These are phyloP conservation scores for Coemansia sp. DNA, from an alignment of 192 early-diverging fungal species.

Conservation along the genomic window DNA sequence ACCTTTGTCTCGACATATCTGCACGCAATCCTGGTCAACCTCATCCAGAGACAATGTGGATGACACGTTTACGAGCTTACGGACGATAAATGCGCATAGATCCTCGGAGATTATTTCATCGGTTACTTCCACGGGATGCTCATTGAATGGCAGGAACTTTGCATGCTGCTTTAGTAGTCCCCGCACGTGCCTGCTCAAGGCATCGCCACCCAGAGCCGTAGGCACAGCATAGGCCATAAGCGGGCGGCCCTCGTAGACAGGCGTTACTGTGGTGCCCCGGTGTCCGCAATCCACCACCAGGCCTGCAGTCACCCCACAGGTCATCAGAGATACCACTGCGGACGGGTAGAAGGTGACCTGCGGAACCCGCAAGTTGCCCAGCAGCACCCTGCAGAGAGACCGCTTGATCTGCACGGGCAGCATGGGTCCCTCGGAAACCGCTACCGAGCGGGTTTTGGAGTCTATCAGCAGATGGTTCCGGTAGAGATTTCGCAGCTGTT, in stretches of 20 bases:
- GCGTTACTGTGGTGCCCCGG: constrained; percentile 69
- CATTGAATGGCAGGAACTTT: constrained; percentile 8
- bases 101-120: not conserved
- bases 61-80: constrained; percentile 8
- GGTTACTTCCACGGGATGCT: not conserved
- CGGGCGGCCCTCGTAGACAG: constrained; percentile 57
- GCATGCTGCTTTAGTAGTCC: constrained; percentile 12
- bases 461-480: constrained; percentile 71
- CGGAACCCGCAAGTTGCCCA: constrained; percentile 76
- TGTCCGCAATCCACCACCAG: constrained; percentile 87
- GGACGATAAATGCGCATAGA: not conserved
- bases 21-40: not conserved
- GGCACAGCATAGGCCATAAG: constrained; percentile 7
- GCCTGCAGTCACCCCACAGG: constrained; percentile 72
- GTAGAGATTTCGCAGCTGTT: constrained; percentile 25
- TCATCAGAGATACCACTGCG: constrained; percentile 69
- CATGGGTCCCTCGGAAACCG: constrained; percentile 73
- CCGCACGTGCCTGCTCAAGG: constrained; percentile 12
- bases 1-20: not conserved
- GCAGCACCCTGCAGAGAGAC: constrained; percentile 68
- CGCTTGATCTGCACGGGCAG: constrained; percentile 66
- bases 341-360: constrained; percentile 73
- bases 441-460: constrained; percentile 79
- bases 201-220: constrained; percentile 18
- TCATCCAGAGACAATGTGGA: constrained; percentile 6